Evolutionary conservation across 2,329 filamentous ascomycete species (phyloP).

Genomic region (Amphichorda felina): DNA sequence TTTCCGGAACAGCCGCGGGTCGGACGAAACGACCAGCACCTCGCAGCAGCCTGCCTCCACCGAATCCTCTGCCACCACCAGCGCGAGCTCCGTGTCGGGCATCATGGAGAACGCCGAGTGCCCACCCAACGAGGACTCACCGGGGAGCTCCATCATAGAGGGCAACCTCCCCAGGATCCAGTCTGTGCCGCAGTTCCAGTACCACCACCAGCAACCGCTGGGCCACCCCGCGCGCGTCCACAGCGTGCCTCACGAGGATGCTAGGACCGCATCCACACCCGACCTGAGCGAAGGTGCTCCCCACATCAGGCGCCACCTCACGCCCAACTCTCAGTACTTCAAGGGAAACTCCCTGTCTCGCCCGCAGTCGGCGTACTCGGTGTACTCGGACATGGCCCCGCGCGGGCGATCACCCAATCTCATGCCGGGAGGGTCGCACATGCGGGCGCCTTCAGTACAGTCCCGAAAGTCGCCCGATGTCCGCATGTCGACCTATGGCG

Average conservation of each 20-base stretch:
- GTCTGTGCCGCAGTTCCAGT: slow-evolving; percentile 46
- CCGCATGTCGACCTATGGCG: slow-evolving; percentile 41
- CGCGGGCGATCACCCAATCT: slow-evolving; percentile 50
- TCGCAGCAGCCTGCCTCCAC: slow-evolving; percentile 34
- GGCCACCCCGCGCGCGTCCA: slow-evolving; percentile 24
- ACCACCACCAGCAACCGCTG: slow-evolving; percentile 38
- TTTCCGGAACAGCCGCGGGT: slow-evolving; percentile 39
- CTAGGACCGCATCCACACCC: slow-evolving; percentile 35
- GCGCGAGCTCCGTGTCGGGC: slow-evolving; percentile 42
- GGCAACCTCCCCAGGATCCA: slow-evolving; percentile 26
- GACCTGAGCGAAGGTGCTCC: slow-evolving; percentile 38
- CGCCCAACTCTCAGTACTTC: slow-evolving; percentile 41
- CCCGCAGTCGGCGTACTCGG: slow-evolving; percentile 67
- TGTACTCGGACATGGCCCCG: slow-evolving; percentile 54
- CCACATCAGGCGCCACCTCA: slow-evolving; percentile 49
- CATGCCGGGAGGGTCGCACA: slow-evolving; percentile 26
- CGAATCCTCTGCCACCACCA: slow-evolving; percentile 42
- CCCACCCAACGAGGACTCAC: slow-evolving; percentile 30
- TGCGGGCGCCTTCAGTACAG: slow-evolving; percentile 34
- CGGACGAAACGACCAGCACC: slow-evolving; percentile 37
- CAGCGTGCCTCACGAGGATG: slow-evolving; percentile 28
- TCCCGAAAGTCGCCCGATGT: slow-evolving; percentile 44
- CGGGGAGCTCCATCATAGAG: slow-evolving; percentile 37
- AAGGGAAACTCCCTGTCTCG: slow-evolving; percentile 49
- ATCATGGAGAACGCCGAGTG: slow-evolving; percentile 33